Evolutionary conservation across 805 yeast genomes (phyloP).

Genomic region (Wickerhamiella azymoides): DNA sequence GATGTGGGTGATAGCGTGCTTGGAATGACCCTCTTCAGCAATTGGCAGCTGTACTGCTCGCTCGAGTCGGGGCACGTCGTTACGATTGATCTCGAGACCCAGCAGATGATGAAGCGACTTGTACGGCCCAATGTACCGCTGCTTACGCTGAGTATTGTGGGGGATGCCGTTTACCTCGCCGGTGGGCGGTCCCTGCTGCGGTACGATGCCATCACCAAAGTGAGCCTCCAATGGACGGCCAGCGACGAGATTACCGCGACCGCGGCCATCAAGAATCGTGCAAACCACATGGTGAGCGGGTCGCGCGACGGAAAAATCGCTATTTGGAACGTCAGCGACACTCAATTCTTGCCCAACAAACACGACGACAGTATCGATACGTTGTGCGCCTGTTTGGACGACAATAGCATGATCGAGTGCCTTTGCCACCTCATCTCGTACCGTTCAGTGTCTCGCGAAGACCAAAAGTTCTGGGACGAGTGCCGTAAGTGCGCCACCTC

Average conservation of each 20-base stretch:
- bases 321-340: constrained; percentile 46
- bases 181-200: constrained; percentile 37
- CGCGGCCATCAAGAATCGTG: constrained; percentile 9
- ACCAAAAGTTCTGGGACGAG: constrained; percentile 56
- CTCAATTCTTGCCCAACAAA: constrained; percentile 1
- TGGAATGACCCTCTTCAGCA: constrained; percentile 43
- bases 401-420: constrained; percentile 40
- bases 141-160: constrained; percentile 42
- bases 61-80: constrained; percentile 58
- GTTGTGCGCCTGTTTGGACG: background rate
- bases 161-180: constrained; percentile 50
- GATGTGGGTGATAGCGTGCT: constrained; percentile 53
- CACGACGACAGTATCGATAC: background rate
- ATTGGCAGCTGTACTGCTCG: constrained; percentile 73
- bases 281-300: constrained; percentile 14
- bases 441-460: constrained; percentile 65
- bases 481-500: constrained; percentile 78
- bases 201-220: constrained; percentile 42
- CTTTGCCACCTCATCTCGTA: constrained; percentile 50
- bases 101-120: constrained; percentile 38
- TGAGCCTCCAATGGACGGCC: constrained; percentile 11
- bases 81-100: constrained; percentile 77
- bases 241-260: constrained; percentile 17
- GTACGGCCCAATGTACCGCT: constrained; percentile 27
- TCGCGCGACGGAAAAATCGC: constrained; percentile 46